Percentiles rank a stretch among this genome's conserved stretches.
phyloP scores from a whole-genome alignment of 495 filamentous ascomycete species.

The Rusavskia elegans region DNA sequence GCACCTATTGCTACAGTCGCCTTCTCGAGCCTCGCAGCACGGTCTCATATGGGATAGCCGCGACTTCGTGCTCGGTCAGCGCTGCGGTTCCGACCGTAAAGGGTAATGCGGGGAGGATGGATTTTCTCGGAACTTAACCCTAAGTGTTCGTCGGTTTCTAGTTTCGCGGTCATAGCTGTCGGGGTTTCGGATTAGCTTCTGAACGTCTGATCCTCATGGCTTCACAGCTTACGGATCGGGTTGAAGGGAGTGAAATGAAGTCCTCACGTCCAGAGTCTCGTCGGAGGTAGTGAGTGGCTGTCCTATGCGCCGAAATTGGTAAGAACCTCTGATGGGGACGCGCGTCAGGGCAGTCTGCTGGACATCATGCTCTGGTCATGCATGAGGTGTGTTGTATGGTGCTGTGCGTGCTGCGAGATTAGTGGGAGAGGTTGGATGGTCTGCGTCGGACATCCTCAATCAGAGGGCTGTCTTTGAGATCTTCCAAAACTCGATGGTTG shows the following conservation, averaged over 20 bases:
- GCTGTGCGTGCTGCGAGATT: constrained; percentile 14
- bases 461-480: constrained; percentile 16
- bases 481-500: constrained; percentile 7
- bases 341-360: constrained; percentile 47
- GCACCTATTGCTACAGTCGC: constrained; percentile 5
- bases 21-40: constrained; percentile 28
- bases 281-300: constrained; percentile 15
- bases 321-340: constrained; percentile 45
- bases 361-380: constrained; percentile 42
- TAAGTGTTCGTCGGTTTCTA: constrained; percentile 45
- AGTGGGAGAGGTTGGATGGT: constrained; percentile 18
- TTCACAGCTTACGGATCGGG: constrained; percentile 6
- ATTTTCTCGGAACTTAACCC: constrained; percentile 62
- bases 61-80: constrained; percentile 8
- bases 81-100: constrained; percentile 17
- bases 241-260: constrained; percentile 21
- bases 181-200: constrained; percentile 25
- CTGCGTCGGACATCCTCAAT: constrained; percentile 19
- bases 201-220: constrained; percentile 9
- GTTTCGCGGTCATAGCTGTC: constrained; percentile 34
- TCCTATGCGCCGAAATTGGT: constrained; percentile 46
- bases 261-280: constrained; percentile 27
- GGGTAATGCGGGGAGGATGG: constrained; percentile 31
- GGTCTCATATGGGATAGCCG: constrained; percentile 24
- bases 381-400: constrained; percentile 27